Evolutionary conservation across 148 eudicot genomes (phyloP).

Genomic region (Arctostaphylos glauca): DNA sequence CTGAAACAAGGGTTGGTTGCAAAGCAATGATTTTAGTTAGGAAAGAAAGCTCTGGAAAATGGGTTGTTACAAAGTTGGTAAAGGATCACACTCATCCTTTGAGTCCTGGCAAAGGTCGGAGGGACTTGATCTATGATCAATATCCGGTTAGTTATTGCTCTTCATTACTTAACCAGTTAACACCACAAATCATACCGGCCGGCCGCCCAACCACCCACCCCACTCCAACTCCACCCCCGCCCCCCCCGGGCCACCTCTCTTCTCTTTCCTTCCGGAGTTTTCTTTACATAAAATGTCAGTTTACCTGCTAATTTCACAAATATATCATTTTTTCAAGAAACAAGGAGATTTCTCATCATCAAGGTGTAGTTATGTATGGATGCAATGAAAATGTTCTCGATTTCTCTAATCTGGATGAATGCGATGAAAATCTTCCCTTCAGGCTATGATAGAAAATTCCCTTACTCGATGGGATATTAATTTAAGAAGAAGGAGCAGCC

Average conservation of each 20-base stretch:
- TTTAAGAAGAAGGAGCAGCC: too few species aligned
- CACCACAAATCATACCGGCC: too few species aligned
- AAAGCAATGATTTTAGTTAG: conserved; percentile 90
- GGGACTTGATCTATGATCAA: conserved; percentile 72
- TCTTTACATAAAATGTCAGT: neutral
- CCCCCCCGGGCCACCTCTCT: too few species aligned
- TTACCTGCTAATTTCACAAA: neutral
- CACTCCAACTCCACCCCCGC: too few species aligned
- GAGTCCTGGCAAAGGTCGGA: conserved; percentile 85
- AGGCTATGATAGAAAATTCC: too few species aligned
- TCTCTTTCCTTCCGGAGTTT: neutral
- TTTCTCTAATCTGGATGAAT: too few species aligned
- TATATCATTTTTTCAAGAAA: neutral
- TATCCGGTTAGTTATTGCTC: conserved; percentile 63
- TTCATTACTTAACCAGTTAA: neutral
- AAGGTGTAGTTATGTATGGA: neutral
- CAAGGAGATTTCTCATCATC: neutral
- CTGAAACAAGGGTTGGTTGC: conserved; percentile 96
- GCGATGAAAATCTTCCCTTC: too few species aligned
- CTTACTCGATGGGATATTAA: too few species aligned
- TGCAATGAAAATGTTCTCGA: neutral
- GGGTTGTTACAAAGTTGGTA: conserved; percentile 82
- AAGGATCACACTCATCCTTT: conserved; percentile 90
- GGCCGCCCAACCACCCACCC: too few species aligned
- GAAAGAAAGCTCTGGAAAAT: conserved; percentile 77